phyloP scores from a whole-genome alignment of 495 filamentous ascomycete genomes.

The Immersiella caudata region DNA sequence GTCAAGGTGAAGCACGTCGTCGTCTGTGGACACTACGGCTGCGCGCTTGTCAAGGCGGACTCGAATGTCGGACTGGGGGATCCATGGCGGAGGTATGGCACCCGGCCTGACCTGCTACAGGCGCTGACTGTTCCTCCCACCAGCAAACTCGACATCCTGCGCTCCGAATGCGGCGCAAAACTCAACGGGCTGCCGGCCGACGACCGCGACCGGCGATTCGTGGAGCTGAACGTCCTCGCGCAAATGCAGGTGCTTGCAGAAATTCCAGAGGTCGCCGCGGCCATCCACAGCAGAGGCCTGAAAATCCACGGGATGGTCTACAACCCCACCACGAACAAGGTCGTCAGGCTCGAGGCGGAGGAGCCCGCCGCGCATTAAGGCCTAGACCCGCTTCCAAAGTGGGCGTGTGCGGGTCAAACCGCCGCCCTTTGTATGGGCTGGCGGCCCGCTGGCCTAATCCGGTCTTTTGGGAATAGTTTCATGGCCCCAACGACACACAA shows the following conservation, averaged over 20 bases:
- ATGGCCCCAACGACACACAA: background rate
- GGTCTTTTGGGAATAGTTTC: constrained; percentile 20
- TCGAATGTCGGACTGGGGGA: constrained; percentile 14
- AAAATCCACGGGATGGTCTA: constrained; percentile 59
- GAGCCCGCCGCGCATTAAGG: too few species aligned
- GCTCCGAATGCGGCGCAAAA: constrained; percentile 3
- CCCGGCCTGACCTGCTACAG: too few species aligned
- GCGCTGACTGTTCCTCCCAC: background rate
- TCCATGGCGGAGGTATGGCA: constrained; percentile 16
- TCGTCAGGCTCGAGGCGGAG: constrained; percentile 45
- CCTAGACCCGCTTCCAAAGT: too few species aligned
- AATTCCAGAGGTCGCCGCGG: constrained; percentile 51
- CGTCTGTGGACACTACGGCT: constrained; percentile 51
- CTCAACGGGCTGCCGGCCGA: constrained; percentile 12
- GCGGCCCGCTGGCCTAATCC: constrained; percentile 12
- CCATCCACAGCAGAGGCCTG: constrained; percentile 55
- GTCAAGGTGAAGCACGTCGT: constrained; percentile 49
- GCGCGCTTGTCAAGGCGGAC: constrained; percentile 40
- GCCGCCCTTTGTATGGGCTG: background rate
- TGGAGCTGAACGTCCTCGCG: constrained; percentile 57
- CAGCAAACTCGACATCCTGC: constrained; percentile 21
- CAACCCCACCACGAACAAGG: constrained; percentile 18
- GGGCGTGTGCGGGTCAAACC: background rate
- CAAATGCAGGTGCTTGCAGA: constrained; percentile 54
- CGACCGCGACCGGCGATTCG: constrained; percentile 34